Evolutionary conservation across 768 basidiomycete species (phyloP).

Genomic region (Tulasnella sp.): DNA sequence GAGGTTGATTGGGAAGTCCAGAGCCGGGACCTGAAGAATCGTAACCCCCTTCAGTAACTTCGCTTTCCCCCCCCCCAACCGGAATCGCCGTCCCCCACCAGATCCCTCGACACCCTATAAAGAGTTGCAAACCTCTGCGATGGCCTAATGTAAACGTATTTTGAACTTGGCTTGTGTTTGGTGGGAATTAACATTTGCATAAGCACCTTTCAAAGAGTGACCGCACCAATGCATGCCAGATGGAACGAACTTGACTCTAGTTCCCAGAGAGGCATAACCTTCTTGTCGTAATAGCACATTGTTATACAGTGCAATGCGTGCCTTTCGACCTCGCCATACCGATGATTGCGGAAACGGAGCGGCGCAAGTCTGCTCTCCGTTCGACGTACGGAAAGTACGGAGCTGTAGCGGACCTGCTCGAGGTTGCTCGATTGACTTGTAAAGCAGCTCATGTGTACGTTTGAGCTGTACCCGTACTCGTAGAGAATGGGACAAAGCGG

Average conservation of each 20-base stretch:
- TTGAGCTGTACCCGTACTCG: slow-evolving; percentile 72
- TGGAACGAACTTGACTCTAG: slow-evolving; percentile 43
- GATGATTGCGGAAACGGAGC: slow-evolving; percentile 76
- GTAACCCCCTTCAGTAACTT: no score
- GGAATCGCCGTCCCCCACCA: no score
- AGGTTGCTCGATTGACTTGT: slow-evolving; percentile 75
- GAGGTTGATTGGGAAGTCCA: no score
- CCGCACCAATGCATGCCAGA: slow-evolving; percentile 36
- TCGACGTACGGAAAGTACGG: slow-evolving; percentile 67
- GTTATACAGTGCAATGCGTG: slow-evolving; percentile 79
- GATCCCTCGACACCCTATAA: no score
- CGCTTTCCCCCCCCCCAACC: no score
- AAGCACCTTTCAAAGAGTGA: no score
- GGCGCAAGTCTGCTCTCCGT: slow-evolving; percentile 72
- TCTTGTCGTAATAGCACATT: slow-evolving; percentile 90
- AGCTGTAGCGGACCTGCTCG: slow-evolving; percentile 72
- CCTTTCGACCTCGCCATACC: slow-evolving; percentile 71
- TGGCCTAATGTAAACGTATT: no score
- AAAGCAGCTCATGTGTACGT: slow-evolving; percentile 95
- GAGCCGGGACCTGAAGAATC: no score
- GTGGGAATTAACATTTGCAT: no score
- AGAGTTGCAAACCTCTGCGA: no score
- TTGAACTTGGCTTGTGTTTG: no score
- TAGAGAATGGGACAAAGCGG: slow-evolving; percentile 60
- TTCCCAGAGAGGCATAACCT: slow-evolving; percentile 97